These are phyloP conservation scores for Xylaria curta DNA, from an alignment of 495 filamentous ascomycete genomes.

Conservation along the genomic window DNA sequence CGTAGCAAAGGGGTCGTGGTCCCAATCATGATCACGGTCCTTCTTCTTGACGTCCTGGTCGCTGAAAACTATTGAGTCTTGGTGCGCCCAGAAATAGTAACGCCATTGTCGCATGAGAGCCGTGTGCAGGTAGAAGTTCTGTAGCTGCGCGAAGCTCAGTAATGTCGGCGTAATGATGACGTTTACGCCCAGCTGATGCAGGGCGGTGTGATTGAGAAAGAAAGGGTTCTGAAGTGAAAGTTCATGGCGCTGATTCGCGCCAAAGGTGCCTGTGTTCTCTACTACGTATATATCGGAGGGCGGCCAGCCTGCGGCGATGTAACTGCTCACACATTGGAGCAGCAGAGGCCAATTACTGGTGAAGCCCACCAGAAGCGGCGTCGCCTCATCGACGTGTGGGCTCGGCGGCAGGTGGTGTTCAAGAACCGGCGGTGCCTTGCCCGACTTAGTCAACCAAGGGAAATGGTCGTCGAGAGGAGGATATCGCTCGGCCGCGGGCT, in stretches of 20 bases:
- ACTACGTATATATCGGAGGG: conserved; percentile 64
- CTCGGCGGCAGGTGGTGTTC: conserved; percentile 47
- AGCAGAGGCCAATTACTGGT: conserved; percentile 64
- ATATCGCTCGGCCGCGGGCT: conserved; percentile 32
- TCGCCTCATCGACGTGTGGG: conserved; percentile 48
- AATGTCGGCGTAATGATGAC: conserved; percentile 63
- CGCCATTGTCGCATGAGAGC: conserved; percentile 57
- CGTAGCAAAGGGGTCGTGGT: conserved; percentile 52
- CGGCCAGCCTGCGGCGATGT: conserved; percentile 68
- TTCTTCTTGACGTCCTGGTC: conserved; percentile 51
- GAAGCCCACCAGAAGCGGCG: conserved; percentile 65
- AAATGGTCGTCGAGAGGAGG: conserved; percentile 40
- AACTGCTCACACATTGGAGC: conserved; percentile 63
- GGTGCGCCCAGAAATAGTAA: conserved; percentile 66
- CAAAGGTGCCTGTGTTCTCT: conserved; percentile 68
- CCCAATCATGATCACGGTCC: conserved; percentile 45
- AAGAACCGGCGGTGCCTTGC: conserved; percentile 35
- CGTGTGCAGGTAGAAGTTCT: conserved; percentile 62
- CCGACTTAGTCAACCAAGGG: conserved; percentile 33
- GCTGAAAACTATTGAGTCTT: conserved; percentile 63
- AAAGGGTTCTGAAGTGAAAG: conserved; percentile 67
- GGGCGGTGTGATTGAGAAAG: conserved; percentile 62
- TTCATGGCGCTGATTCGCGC: conserved; percentile 53
- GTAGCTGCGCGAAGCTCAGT: conserved; percentile 66
- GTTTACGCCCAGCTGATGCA: conserved; percentile 60